Evolutionary conservation across 2,329 filamentous ascomycete genomes (phyloP), one percentile per base, ranked within the genome.

Genomic region (Plectosphaerella sp.): DNA sequence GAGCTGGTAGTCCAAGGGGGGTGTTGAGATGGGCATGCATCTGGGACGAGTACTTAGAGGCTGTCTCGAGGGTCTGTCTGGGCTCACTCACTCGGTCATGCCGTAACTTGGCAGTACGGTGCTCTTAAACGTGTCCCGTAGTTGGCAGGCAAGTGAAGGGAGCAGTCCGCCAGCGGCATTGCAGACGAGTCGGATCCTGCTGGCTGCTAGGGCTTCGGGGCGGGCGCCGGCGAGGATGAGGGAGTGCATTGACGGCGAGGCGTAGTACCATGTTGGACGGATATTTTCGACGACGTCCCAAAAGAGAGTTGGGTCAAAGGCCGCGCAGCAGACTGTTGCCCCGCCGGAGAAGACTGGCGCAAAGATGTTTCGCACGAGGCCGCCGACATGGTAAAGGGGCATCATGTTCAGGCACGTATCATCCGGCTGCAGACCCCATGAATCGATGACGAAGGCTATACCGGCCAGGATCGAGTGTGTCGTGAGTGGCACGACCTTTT

Each of bases 321-420:
- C 74, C 12, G 73, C 62, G 54, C 78, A 82, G 62, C 78, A 80
- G 22, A 82, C 75, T 2, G 75, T 75, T 0, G 77, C 76, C 2
- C 79, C 78, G 3, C 76, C 76, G 0, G 78, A 76, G 51, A 82
- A 72, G 14, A 82, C 65, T 0, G 78, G 78, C 1, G 78, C 76
- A 58, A 82, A 78, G 4, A 82, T 70, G 59, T 80, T 82, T 37
- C 79, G 68, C 28, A 82, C 67, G 8, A 82, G 65, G 12, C 79
- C 79, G 43, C 79, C 79, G 18, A 80, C 68, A 62, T 82, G 79
- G 61, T 80, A 79, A 6, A 83, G 64, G 0, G 79, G 79, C 79
- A 83, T 83, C 75, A 82, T 80, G 59, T 83, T 82, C 22, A 82
- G 61, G 59, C 79, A 83, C 1, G 73, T 69, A 57, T 82, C 79